phyloP scores from a whole-genome alignment of 192 early-diverging fungal genomes.

The Mycoemilia scoparia region DNA sequence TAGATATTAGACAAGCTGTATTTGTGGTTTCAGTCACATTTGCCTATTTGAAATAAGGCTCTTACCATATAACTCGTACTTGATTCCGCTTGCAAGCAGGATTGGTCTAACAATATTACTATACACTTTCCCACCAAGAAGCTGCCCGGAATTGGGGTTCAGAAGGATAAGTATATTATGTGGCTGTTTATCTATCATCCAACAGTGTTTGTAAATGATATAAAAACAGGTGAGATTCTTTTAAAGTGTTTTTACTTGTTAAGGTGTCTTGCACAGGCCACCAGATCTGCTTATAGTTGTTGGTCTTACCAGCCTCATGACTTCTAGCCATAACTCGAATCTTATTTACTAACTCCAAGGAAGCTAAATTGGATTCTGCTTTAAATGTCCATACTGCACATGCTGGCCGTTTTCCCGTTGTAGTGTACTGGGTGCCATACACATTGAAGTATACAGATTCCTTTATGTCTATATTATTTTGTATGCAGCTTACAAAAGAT shows the following conservation, averaged over 20 bases:
- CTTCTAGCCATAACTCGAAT: background rate
- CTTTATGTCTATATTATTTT: constrained; percentile 9
- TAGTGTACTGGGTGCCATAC: constrained; percentile 19
- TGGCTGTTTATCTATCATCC: constrained; percentile 8
- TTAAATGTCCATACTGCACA: constrained; percentile 29
- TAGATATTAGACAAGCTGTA: too few species aligned
- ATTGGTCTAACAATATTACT: constrained; percentile 26
- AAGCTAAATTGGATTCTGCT: constrained; percentile 4
- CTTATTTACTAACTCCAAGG: background rate
- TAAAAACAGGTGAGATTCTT: background rate
- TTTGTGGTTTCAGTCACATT: too few species aligned
- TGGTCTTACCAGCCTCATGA: constrained; percentile 17
- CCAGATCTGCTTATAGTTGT: constrained; percentile 15
- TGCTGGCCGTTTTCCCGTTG: constrained; percentile 18
- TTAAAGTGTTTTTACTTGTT: constrained; percentile 10
- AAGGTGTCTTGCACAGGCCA: constrained; percentile 15
- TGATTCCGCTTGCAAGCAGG: constrained; percentile 12
- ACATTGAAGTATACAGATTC: constrained; percentile 30
- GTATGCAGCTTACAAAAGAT: constrained; percentile 17
- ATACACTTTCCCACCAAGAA: constrained; percentile 19
- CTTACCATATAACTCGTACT: constrained; percentile 17
- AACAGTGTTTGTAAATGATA: background rate
- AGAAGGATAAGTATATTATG: constrained; percentile 16
- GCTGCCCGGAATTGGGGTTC: constrained; percentile 23
- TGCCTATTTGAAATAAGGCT: too few species aligned